Evolutionary conservation across 2,329 filamentous ascomycete species (phyloP), one percentile per base, ranked within the genome.

Genomic region (Aureobasidium sp.): DNA sequence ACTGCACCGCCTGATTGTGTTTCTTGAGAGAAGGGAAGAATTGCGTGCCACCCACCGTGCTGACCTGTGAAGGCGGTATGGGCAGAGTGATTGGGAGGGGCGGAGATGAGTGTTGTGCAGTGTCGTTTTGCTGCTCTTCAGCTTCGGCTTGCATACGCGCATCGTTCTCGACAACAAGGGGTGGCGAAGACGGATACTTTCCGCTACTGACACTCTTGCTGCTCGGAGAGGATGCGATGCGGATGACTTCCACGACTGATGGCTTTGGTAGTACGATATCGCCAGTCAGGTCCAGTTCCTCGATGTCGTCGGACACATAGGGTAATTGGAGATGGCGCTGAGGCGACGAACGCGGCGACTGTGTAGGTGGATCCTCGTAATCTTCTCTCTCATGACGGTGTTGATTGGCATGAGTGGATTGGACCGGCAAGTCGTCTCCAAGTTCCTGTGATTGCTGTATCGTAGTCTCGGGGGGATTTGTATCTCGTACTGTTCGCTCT

Each of bases 131-230:
- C 25, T 21, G 30, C 25, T 30, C 38, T 37, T 37, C 34, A 14
- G 41, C 29, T 34, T 45, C 44, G 27, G 45, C 37, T 17, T 37
- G 35, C 24, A 41, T 24, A 21, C 27, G 37, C 12, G 37, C 27
- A 37, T 51, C 37, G 21, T 41, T 51, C 25, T 51, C 37, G 25
- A 37, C 25, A 32, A 37, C 37, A 41, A 32, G 21, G 24, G 52
- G 52, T 39, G 52, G 41, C 14, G 52, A 54, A 30, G 52, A 54
- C 40, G 52, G 52, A 47, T 51, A 51, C 35, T 51, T 40, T 34
- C 48, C 48, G 37, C 48, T 51, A 51, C 48, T 51, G 37, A 41
- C 27, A 25, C 48, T 51, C 52, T 45, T 54, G 34, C 42, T 48
- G 35, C n/a, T 54, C 17, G 40, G 40, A 35, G 52, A 47, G 12